phyloP scores from a whole-genome alignment of 768 basidiomycete genomes.

The Astraeus odoratus region DNA sequence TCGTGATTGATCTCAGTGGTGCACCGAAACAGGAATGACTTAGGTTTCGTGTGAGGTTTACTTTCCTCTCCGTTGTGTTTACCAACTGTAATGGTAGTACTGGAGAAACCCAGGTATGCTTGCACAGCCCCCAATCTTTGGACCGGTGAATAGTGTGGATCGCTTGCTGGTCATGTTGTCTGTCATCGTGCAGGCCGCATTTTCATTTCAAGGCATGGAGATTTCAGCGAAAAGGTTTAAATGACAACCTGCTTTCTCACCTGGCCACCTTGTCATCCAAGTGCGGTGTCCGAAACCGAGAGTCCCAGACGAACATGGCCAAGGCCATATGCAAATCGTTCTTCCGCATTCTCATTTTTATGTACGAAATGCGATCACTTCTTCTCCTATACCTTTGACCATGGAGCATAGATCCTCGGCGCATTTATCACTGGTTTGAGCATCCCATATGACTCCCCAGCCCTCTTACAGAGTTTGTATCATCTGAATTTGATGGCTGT shows the following conservation, averaged over 20 bases:
- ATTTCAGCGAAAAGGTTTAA: too few relatives aligned
- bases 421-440: constrained; percentile 68
- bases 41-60: too few relatives aligned
- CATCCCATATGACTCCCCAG: constrained; percentile 55
- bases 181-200: constrained; percentile 50
- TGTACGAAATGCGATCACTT: constrained; percentile 26
- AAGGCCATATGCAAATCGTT: constrained; percentile 75
- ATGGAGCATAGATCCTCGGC: constrained; percentile 46
- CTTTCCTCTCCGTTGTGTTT: too few relatives aligned
- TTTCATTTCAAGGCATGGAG: constrained; percentile 80
- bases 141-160: constrained; percentile 28
- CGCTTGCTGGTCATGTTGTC: constrained; percentile 35
- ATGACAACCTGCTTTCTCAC: too few relatives aligned
- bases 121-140: constrained; percentile 25
- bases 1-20: constrained; percentile 76
- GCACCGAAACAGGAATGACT: constrained; percentile 58
- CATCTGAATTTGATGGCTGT: constrained; percentile 24
- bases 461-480: constrained; percentile 37
- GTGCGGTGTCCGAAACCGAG: constrained; percentile 71
- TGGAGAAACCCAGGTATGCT: constrained; percentile 65
- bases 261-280: too few relatives aligned
- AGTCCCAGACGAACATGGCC: constrained; percentile 73
- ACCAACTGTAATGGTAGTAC: constrained; percentile 34
- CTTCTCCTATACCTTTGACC: neutral
- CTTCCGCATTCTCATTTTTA: constrained; percentile 78